Base-by-base conservation (phyloP, 1,284 basidiomycete species). In the Ustilago crameri region DNA sequence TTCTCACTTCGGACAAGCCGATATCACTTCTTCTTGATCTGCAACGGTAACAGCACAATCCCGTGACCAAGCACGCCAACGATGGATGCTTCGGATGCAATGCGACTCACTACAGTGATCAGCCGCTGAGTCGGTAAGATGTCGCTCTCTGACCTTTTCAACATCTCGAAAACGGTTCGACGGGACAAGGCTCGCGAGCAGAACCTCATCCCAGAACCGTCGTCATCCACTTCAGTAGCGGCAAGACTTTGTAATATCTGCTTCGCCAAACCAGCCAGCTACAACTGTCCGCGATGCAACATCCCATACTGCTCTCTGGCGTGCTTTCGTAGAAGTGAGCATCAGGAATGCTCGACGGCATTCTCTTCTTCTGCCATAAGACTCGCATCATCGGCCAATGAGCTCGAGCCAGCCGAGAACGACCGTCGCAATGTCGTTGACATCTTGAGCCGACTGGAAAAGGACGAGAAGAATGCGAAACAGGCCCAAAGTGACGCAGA, bases 281-380 rank as follows among this genome's bases (percentile, higher is more conserved):
- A 81, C 59, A 74, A 50, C n/a, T 81, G 79, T 51, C 76, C 79
- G 1, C 51, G 55, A 40, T 81, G 79, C 67, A 74, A 79, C 40
- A 49, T 67, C 2, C 79, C 79, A 1, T 81, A 69, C 53, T 81
- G 79, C 59, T 76, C 77, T 9, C 60, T 78, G 14, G 22, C 20
- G 5, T 81, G 79, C 60, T 81, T 75, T 24, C 68, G 75, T 8
- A 60, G 54, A 15, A 20, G 35, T 8, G 50, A 45, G 17, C 79
- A 81, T 50, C 44, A 60, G n/a, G 52, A 59, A 0, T 81, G 79
- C 45, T 51, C 77, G 10, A 24, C 44, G 9, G 43, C 57, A 3
- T 79, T 81, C 45, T 56, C 75, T 30, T 40, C 62, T 14, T 44
- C 62, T 53, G 48, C 59, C 26, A 20, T 65, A 17, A 32, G 42